Evolutionary conservation across 495 filamentous ascomycete genomes (phyloP).

Genomic region (Tuber aestivum): DNA sequence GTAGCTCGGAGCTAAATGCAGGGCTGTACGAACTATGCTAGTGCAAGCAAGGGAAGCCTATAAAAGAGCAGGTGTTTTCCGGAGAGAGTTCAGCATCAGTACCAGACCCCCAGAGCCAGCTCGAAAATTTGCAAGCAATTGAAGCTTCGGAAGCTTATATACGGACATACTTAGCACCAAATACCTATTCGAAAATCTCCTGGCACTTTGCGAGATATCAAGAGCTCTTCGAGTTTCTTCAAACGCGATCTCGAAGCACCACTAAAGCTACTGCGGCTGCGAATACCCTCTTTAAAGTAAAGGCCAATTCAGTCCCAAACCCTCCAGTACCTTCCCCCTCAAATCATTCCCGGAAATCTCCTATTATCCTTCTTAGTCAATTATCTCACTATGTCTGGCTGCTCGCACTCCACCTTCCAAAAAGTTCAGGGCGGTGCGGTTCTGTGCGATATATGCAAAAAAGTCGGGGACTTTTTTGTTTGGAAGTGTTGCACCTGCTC

Average conservation of each 20-base stretch:
- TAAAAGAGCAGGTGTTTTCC: not conserved
- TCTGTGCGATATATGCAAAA: slow-evolving; percentile 34
- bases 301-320: not conserved
- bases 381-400: slow-evolving; percentile 24
- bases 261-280: not conserved
- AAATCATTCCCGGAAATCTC: not conserved
- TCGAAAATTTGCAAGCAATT: not conserved
- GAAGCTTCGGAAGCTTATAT: not conserved
- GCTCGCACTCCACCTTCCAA: slow-evolving; percentile 28
- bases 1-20: too few species aligned
- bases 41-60: not conserved
- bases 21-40: not conserved
- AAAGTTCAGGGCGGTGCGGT: slow-evolving; percentile 31
- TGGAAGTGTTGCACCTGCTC: slow-evolving; percentile 30
- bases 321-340: not conserved
- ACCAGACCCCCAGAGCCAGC: not conserved
- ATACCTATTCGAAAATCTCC: not conserved
- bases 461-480: slow-evolving; percentile 33
- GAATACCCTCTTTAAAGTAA: not conserved
- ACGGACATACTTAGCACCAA: not conserved
- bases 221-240: not conserved
- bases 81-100: not conserved
- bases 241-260: not conserved
- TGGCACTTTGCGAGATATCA: not conserved
- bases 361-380: not conserved